Conservation (phyloP, 768 basidiomycete species). For the Tulasnella sp. region DNA sequence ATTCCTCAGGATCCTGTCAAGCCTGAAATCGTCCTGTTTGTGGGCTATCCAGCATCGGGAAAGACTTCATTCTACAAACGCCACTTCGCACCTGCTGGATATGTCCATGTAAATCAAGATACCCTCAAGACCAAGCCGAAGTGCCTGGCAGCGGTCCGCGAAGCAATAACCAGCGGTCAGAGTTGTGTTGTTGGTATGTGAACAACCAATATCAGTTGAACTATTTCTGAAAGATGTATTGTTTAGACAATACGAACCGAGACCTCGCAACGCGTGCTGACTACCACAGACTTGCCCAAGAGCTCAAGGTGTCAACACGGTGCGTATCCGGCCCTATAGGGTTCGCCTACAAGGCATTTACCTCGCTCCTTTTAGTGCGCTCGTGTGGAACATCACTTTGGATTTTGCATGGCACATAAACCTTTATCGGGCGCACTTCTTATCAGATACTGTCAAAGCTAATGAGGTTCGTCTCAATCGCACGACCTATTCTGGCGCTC, state of each 20-base stretch:
- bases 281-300: constrained; percentile 71
- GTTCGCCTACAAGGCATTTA: not conserved
- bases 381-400: constrained; percentile 67
- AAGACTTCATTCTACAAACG: constrained; percentile 79
- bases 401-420: constrained; percentile 95
- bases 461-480: constrained; percentile 31
- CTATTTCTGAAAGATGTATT: not conserved
- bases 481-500: not conserved
- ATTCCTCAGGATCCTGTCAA: constrained; percentile 40
- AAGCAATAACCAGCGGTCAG: constrained; percentile 56
- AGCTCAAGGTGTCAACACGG: constrained; percentile 60
- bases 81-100: constrained; percentile 69
- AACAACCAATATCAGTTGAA: not conserved
- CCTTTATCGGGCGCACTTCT: constrained; percentile 70
- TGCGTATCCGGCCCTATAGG: constrained; percentile 39
- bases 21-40: constrained; percentile 61
- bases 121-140: constrained; percentile 70
- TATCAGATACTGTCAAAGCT: constrained; percentile 39
- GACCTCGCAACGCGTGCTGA: constrained; percentile 65
- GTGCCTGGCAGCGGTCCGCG: constrained; percentile 68
- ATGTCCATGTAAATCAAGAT: constrained; percentile 89
- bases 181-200: constrained; percentile 79
- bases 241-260: constrained; percentile 89
- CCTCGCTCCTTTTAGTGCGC: constrained; percentile 58
- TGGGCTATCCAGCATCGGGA: constrained; percentile 67